Percentiles rank a stretch among this genome's conserved stretches.
These are phyloP conservation scores for Colletotrichum horii DNA, from an alignment of 2,329 filamentous ascomycete species.

Conservation along the genomic window DNA sequence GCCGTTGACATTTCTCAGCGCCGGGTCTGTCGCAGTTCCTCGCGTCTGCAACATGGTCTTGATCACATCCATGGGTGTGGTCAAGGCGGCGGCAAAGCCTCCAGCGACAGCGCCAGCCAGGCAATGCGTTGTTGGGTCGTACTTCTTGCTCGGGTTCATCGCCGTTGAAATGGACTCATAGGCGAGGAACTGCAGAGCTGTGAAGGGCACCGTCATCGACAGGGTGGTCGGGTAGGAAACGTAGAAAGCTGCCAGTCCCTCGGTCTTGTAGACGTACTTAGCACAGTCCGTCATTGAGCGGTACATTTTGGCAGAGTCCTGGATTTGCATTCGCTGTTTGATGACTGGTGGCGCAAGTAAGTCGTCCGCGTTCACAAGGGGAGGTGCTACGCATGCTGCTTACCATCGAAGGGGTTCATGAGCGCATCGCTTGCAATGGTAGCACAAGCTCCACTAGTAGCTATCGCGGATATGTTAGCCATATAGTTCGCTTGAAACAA, in stretches of 20 bases:
- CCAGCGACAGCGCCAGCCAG: conserved; percentile 90
- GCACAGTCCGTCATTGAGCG: conserved; percentile 88
- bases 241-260: conserved; percentile 93
- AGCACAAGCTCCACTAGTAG: conserved; percentile 86
- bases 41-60: conserved; percentile 97
- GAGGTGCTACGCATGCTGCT: background rate
- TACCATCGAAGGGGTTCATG: conserved; percentile 99
- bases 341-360: conserved; percentile 68
- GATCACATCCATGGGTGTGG: conserved; percentile 96
- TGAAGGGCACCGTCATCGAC: conserved; percentile 98
- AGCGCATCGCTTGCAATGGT: conserved; percentile 97
- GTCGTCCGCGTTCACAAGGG: background rate
- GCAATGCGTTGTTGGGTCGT: conserved; percentile 94
- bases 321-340: conserved; percentile 99
- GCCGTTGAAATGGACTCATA: conserved; percentile 96
- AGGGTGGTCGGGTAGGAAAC: conserved; percentile 97
- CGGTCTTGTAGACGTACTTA: conserved; percentile 81
- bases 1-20: conserved; percentile 85
- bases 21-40: conserved; percentile 79
- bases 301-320: conserved; percentile 88
- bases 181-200: conserved; percentile 93
- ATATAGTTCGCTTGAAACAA: background rate
- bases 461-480: conserved; percentile 60
- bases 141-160: conserved; percentile 85
- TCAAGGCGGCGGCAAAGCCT: conserved; percentile 90